Conservation (phyloP, 225 moss, liverwort and hornwort species). For the Sphagnum tenellum region DNA sequence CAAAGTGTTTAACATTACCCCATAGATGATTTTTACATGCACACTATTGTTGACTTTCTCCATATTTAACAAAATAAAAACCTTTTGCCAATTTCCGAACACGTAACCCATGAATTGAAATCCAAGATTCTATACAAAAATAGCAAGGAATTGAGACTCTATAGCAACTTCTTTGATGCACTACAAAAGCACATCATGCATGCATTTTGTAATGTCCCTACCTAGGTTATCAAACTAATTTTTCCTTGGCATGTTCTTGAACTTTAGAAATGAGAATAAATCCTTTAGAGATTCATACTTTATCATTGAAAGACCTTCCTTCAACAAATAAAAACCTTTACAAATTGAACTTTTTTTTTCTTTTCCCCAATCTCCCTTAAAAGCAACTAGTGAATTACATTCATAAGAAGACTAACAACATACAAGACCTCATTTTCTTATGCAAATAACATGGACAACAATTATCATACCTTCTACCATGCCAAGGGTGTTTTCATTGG, state of each 20-base stretch:
- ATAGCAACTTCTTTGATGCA: not conserved
- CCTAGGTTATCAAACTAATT: not conserved
- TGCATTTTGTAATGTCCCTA: not conserved
- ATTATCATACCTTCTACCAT: no score
- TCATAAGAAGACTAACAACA: no score
- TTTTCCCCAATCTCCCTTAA: no score
- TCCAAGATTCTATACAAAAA: not conserved
- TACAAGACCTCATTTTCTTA: no score
- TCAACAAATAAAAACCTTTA: no score
- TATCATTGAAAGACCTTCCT: not conserved
- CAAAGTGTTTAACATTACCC: not conserved
- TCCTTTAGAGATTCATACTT: not conserved
- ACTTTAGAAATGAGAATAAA: not conserved
- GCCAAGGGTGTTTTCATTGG: no score
- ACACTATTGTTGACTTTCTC: not conserved
- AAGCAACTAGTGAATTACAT: no score
- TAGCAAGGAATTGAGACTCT: not conserved
- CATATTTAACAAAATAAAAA: not conserved
- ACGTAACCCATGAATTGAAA: not conserved
- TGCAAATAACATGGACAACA: no score
- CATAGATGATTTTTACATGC: not conserved
- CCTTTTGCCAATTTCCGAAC: no score
- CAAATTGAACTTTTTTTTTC: no score
- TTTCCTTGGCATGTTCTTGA: not conserved
- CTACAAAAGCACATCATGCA: not conserved